phyloP scores from a whole-genome alignment of 352 stramenopile genomes.

The Thalassiosira oceanica region DNA sequence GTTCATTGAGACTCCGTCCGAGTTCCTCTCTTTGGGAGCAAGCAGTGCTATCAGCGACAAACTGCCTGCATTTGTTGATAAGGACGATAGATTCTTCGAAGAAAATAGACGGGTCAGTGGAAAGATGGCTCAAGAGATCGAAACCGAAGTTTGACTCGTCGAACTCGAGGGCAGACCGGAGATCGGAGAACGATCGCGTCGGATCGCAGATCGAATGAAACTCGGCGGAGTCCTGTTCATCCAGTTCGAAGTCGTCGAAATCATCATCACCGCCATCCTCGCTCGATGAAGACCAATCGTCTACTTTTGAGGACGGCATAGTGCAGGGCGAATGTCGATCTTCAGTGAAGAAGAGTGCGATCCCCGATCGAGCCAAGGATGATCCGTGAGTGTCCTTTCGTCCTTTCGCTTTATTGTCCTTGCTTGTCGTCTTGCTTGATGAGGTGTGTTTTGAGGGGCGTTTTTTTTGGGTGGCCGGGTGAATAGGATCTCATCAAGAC shows the following conservation, averaged over 20 bases:
- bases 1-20: conserved; percentile 19
- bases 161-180: conserved; percentile 25
- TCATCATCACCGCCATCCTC: conserved; percentile 27
- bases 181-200: conserved; percentile 18
- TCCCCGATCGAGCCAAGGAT: no score
- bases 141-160: conserved; percentile 34
- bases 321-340: no score
- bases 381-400: no score
- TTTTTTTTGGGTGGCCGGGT: no score
- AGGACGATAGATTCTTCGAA: conserved; percentile 40
- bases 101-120: conserved; percentile 25
- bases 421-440: no score
- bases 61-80: conserved; percentile 46
- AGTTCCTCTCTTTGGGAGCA: conserved; percentile 5
- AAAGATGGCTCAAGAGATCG: conserved; percentile 25
- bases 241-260: conserved; percentile 11
- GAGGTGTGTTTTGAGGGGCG: no score
- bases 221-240: conserved; percentile 6
- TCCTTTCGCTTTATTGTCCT: no score
- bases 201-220: conserved; percentile 42
- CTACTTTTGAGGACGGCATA: no score
- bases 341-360: no score
- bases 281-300: no score
- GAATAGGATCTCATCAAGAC: no score
- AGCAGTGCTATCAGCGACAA: no score